A percentile compares a stretch with the other conserved stretches of the same genome.
Conservation (phyloP, 2,329 filamentous ascomycete genomes). For the Metarhizium anisopliae region DNA sequence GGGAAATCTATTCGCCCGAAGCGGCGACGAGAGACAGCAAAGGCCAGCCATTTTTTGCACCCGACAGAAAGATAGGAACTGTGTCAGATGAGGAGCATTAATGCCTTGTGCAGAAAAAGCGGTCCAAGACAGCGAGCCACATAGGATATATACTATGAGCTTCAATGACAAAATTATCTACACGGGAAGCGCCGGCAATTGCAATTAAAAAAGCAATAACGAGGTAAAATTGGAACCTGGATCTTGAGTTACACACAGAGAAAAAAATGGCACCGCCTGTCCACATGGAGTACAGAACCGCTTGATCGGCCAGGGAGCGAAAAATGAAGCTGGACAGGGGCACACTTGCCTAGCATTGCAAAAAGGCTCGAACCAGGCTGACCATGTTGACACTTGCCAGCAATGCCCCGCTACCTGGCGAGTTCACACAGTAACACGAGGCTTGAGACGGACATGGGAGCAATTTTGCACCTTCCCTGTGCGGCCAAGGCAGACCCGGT, state of each 20-base stretch:
- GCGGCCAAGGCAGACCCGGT: background rate
- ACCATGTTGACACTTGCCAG: background rate
- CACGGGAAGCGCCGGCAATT: background rate
- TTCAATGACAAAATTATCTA: background rate
- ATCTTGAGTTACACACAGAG: background rate
- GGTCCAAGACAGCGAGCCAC: background rate
- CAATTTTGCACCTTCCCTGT: slow-evolving; percentile 3
- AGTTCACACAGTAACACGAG: slow-evolving; percentile 6
- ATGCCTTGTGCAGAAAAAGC: background rate
- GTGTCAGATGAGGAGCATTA: background rate
- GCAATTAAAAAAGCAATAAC: background rate
- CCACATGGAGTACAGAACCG: background rate
- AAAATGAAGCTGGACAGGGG: slow-evolving; percentile 2
- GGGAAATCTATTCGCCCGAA: background rate
- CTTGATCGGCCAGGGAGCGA: background rate
- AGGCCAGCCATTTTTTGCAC: background rate
- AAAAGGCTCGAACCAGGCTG: background rate
- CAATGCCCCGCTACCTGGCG: background rate
- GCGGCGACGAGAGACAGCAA: background rate
- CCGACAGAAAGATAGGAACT: background rate
- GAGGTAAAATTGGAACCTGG: background rate
- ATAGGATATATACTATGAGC: background rate
- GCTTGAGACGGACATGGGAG: slow-evolving; percentile 2
- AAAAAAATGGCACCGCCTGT: background rate
- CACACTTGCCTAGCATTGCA: background rate